Evolutionary conservation across 805 yeast species (phyloP).

Genomic region (Candida taoyuanica): DNA sequence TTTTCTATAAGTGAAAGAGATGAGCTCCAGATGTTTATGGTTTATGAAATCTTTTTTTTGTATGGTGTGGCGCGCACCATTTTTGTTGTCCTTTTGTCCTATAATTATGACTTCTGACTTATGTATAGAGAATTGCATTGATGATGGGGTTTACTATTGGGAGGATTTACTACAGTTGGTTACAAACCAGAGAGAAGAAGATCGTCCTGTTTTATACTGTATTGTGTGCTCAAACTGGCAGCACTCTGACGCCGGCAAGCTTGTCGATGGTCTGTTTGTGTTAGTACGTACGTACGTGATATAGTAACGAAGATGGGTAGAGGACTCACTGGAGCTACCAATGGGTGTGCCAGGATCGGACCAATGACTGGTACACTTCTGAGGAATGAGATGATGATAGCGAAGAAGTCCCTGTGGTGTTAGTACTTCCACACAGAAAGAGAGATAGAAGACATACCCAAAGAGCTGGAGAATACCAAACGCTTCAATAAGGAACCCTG

Average conservation of each 20-base stretch:
- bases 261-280: constrained; percentile 41
- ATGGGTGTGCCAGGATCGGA: constrained; percentile 74
- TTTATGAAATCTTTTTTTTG: no score
- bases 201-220: no score
- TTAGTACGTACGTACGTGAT: constrained; percentile 3
- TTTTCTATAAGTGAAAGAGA: constrained; percentile 1
- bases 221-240: constrained; percentile 46
- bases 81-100: no score
- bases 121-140: no score
- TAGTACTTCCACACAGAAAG: constrained; percentile 24
- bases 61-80: constrained; percentile 9
- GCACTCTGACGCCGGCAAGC: constrained; percentile 60
- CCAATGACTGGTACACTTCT: constrained; percentile 88
- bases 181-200: no score
- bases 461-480: constrained; percentile 87
- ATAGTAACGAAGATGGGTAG: background rate
- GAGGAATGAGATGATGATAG: constrained; percentile 80
- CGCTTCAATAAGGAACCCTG: constrained; percentile 81
- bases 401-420: constrained; percentile 62
- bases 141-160: no score
- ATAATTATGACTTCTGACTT: no score
- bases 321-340: constrained; percentile 59
- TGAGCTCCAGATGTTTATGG: constrained; percentile 1
- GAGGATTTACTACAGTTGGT: no score
- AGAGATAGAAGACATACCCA: constrained; percentile 31